phyloP scores from a whole-genome alignment of 2,329 filamentous ascomycete genomes.

The Neofusicoccum umdonicola region DNA sequence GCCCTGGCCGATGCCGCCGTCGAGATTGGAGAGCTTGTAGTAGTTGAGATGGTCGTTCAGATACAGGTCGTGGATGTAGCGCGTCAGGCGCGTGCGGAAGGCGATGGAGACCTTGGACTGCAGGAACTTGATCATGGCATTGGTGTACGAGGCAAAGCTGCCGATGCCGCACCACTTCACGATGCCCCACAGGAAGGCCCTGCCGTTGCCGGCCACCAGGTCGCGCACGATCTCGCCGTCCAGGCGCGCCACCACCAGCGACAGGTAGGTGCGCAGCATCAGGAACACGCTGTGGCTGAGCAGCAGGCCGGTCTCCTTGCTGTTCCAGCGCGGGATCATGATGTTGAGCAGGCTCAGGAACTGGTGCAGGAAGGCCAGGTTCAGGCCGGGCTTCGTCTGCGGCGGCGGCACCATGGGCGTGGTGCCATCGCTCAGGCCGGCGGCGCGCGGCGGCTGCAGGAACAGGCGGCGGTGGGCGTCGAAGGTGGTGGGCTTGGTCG shows the following conservation, averaged over 20 bases:
- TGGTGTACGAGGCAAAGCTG: conserved; percentile 91
- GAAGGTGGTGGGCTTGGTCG: conserved; percentile 89
- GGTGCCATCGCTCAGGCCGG: conserved; percentile 67
- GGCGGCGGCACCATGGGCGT: conserved; percentile 72
- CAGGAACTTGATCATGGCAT: conserved; percentile 98
- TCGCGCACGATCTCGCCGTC: conserved; percentile 97
- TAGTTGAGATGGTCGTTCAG: conserved; percentile 93
- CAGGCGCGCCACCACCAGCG: conserved; percentile 83
- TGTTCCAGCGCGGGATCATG: conserved; percentile 93
- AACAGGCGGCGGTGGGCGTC: conserved; percentile 94
- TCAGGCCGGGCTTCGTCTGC: conserved; percentile 89
- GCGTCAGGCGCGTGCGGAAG: conserved; percentile 88
- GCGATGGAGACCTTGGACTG: conserved; percentile 98
- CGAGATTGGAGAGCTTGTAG: conserved; percentile 90
- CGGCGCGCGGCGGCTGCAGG: conserved; percentile 81
- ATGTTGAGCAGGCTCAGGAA: conserved; percentile 95
- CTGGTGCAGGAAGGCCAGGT: conserved; percentile 93
- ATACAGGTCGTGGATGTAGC: conserved; percentile 97
- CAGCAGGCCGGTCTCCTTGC: conserved; percentile 89
- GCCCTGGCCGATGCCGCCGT: conserved; percentile 86
- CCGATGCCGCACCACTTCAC: conserved; percentile 94
- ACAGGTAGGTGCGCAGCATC: conserved; percentile 89
- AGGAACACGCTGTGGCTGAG: conserved; percentile 87
- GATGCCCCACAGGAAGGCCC: conserved; percentile 82
- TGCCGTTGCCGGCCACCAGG: conserved; percentile 90